phyloP scores from a whole-genome alignment of 768 basidiomycete species.

The Lactifluus subvellereus region DNA sequence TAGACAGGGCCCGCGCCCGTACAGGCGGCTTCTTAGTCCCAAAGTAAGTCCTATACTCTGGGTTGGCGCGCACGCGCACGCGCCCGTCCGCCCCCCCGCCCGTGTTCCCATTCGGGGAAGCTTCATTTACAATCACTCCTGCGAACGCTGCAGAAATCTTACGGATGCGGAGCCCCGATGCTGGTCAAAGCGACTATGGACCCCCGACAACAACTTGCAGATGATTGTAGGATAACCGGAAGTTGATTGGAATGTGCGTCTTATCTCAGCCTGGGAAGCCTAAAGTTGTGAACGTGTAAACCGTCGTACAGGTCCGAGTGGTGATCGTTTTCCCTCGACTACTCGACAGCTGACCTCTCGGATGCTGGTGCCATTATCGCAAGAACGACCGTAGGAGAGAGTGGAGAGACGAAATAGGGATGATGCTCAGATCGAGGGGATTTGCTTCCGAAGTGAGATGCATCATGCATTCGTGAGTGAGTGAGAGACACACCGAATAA shows the following conservation, averaged over 20 bases:
- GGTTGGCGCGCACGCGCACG: not conserved
- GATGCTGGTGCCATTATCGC: not conserved
- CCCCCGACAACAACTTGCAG: not conserved
- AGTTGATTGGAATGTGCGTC: not conserved
- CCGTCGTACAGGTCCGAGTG: not conserved
- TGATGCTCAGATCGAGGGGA: not conserved
- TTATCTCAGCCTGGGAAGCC: not conserved
- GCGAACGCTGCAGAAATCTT: not conserved
- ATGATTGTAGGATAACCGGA: not conserved
- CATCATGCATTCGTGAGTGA: not conserved
- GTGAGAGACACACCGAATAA: not conserved
- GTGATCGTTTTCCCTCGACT: not conserved
- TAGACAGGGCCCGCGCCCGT: not conserved
- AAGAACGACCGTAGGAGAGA: not conserved
- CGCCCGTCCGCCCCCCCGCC: not conserved
- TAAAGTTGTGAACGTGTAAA: not conserved
- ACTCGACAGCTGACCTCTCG: not conserved
- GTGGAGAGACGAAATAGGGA: not conserved
- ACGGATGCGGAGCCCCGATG: not conserved
- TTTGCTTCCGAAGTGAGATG: slow-evolving; percentile 2
- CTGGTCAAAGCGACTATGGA: not conserved
- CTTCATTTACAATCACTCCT: not conserved
- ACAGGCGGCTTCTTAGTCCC: not conserved
- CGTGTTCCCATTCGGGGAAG: not conserved
- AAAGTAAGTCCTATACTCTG: not conserved